Conservation (phyloP, 352 stramenopile genomes). For the Phytophthora melonis region DNA sequence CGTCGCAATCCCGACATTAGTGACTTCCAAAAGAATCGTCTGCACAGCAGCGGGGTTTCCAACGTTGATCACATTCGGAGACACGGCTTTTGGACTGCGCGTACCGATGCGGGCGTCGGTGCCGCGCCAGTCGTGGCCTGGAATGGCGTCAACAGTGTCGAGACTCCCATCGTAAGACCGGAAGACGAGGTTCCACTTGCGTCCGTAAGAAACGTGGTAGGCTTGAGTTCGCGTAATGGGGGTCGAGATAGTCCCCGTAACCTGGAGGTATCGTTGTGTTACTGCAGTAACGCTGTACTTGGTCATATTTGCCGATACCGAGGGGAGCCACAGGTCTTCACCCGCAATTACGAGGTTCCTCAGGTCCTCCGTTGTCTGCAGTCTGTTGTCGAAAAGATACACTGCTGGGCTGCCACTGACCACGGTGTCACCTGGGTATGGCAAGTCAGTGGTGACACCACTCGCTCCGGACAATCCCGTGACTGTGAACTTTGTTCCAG, state of each 20-base stretch:
- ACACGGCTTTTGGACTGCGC: conserved; percentile 44
- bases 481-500: conserved; percentile 49
- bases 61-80: conserved; percentile 52
- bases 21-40: conserved; percentile 65
- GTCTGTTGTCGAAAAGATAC: conserved; percentile 70
- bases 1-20: conserved; percentile 26
- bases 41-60: conserved; percentile 66
- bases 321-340: conserved; percentile 71
- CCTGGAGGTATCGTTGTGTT: conserved; percentile 44
- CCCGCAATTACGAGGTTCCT: conserved; percentile 34
- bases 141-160: conserved; percentile 65
- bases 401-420: conserved; percentile 36
- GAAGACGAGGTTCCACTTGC: conserved; percentile 74
- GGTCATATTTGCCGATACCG: conserved; percentile 49
- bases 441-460: conserved; percentile 51
- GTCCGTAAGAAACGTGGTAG: conserved; percentile 55
- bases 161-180: conserved; percentile 68
- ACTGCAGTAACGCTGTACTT: conserved; percentile 53
- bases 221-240: conserved; percentile 47
- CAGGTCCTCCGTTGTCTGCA: conserved; percentile 71
- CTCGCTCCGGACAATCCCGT: conserved; percentile 23
- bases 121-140: conserved; percentile 67
- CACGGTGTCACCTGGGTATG: conserved; percentile 49
- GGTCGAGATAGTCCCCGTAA: conserved; percentile 59
- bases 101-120: conserved; percentile 62